Evolutionary conservation across 2,329 filamentous ascomycete genomes (phyloP), one percentile per base, ranked within the genome.

Genomic region (Aspergillus ruber): DNA sequence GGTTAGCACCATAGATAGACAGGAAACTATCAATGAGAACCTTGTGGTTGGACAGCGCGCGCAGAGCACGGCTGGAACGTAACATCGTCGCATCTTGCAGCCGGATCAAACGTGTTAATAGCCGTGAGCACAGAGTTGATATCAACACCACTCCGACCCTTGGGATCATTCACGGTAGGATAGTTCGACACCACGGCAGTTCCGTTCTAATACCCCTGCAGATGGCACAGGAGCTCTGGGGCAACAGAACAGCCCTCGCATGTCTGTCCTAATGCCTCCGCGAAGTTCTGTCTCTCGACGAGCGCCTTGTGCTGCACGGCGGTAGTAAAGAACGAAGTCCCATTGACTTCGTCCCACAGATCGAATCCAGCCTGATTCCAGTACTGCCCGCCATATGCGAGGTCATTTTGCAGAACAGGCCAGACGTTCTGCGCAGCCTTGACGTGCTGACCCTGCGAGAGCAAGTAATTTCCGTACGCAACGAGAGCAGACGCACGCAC

Each of bases 51-150:
- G 85, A 77, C 21, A 91, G 74, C 1, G 83, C 81, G 60, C 52
- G 81, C 74, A 38, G 82, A 85, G 71, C 85, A 90, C 10, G 87
- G 86, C 67, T 90, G 86, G 73, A 90, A 89, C 3, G 85, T 88
- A 2, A 46, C 33, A 39, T 63, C 58, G 42, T 61, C 60, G 33
- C 61, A 63, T 3, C 35, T 15, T 2, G 59, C 57, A 9, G 51
- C 53, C 5, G 62, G 56, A 33, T 63, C 61, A 45, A 63, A 62
- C 10, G 49, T 51, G 40, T 74, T 68, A 27, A 75, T 72, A 13
- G 64, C 68, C 1, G 67, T 61, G 36, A 76, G 56, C 18, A 90
- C 70, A 1, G 81, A 82, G 68, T 88, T 88, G 46, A 79, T 79
- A 59, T 90, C 87, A 50, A 83, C 82, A 27, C 82, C 85, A 35